Conservation (phyloP, 176 grass and related monocot genomes). For the Bonia amplexicaulis region DNA sequence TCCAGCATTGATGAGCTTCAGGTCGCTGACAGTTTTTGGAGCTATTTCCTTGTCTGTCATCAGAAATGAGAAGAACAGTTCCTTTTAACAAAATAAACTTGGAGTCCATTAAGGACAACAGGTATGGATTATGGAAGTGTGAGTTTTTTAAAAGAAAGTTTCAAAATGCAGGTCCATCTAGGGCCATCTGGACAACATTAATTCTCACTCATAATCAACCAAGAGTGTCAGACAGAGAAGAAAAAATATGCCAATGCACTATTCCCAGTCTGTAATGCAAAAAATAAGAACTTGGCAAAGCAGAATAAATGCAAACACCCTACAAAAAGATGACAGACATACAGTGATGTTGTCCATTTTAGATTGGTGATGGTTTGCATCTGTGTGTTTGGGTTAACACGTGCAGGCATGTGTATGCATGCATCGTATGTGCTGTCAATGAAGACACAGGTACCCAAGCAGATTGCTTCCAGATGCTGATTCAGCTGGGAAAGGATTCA, state of each 20-base stretch:
- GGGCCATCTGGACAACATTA: not conserved
- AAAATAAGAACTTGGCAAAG: not conserved
- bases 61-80: constrained; percentile 23
- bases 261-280: not conserved
- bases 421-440: not conserved
- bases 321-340: not conserved
- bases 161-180: not conserved
- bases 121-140: not conserved
- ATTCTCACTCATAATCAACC: not conserved
- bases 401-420: not conserved
- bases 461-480: not conserved
- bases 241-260: not conserved
- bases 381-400: not conserved
- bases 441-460: not conserved
- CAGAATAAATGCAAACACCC: not conserved
- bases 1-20: constrained; percentile 95
- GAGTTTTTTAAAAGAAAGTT: not conserved
- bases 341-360: not conserved
- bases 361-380: not conserved
- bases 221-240: not conserved
- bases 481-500: constrained; percentile 15
- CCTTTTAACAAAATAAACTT: constrained; percentile 3
- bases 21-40: constrained; percentile 76
- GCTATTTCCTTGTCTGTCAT: constrained; percentile 62
- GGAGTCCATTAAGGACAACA: not conserved